Evolutionary conservation across 73 alveolate species (phyloP).

Genomic region (Tetrahymena thermophila): DNA sequence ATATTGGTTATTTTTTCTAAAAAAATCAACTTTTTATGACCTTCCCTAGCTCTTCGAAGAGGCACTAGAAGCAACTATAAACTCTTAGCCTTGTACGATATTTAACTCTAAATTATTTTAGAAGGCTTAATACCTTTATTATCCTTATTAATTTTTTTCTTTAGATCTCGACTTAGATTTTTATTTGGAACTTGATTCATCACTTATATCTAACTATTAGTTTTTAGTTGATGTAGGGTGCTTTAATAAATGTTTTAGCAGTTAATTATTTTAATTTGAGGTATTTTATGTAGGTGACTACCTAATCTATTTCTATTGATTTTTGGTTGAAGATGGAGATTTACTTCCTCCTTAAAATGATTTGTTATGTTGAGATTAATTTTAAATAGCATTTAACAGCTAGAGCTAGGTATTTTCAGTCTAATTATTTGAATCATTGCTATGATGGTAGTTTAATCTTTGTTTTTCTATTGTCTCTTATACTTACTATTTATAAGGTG

Average conservation of each 20-base stretch:
- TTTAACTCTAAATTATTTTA: neutral
- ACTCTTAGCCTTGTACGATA: neutral
- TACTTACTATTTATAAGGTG: neutral
- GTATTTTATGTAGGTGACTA: neutral
- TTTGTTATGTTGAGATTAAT: neutral
- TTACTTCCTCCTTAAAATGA: neutral
- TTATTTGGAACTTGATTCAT: neutral
- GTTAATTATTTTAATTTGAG: neutral
- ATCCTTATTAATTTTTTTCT: neutral
- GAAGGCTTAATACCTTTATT: neutral
- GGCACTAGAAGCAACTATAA: neutral
- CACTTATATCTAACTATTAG: neutral
- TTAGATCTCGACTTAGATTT: neutral
- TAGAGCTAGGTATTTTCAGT: neutral
- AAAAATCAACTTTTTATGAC: neutral
- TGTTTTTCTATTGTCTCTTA: neutral
- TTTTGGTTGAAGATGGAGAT: neutral
- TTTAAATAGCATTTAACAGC: neutral
- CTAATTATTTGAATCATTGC: neutral
- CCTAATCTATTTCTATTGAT: neutral
- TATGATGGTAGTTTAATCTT: neutral
- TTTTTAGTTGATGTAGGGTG: neutral
- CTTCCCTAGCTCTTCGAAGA: neutral
- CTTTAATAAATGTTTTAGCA: neutral
- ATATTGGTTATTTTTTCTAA: neutral